Conservation (phyloP, 805 yeast species). For the Tetrapisispora taiwanensis region DNA sequence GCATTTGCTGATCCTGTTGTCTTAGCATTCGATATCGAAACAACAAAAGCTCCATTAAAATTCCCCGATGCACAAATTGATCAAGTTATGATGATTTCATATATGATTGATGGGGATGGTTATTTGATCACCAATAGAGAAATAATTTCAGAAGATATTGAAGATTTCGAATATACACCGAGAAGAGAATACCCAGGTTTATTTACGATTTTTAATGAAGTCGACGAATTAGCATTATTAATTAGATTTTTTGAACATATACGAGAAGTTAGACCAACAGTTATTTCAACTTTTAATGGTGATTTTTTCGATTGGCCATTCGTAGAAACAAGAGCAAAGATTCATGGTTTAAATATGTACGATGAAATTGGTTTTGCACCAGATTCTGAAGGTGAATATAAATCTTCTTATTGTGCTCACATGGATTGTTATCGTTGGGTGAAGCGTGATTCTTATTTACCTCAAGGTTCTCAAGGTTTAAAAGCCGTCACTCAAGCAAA, state of each 20-base stretch:
- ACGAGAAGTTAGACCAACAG: conserved; percentile 81
- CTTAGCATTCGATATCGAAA: conserved; percentile 93
- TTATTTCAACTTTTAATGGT: conserved; percentile 97
- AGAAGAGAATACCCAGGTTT: conserved; percentile 89
- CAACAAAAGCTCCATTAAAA: conserved; percentile 91
- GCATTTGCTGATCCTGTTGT: conserved; percentile 98
- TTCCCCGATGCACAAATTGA: conserved; percentile 89
- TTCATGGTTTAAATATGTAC: conserved; percentile 79
- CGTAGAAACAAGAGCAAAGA: conserved; percentile 76
- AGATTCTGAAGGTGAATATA: conserved; percentile 85
- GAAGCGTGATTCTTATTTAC: conserved; percentile 90
- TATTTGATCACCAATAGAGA: conserved; percentile 88
- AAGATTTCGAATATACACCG: conserved; percentile 95
- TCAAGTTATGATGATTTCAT: conserved; percentile 97
- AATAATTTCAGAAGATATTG: conserved; percentile 87
- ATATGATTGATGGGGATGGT: conserved; percentile 98
- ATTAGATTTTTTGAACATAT: conserved; percentile 81
- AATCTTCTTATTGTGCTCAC: conserved; percentile 84
- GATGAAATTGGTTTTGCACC: conserved; percentile 89
- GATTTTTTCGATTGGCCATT: conserved; percentile 99
- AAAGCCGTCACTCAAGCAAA: conserved; percentile 96
- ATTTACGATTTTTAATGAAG: conserved; percentile 84
- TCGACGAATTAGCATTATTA: conserved; percentile 67
- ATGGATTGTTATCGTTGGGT: conserved; percentile 99
- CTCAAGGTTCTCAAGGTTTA: conserved; percentile 97